Conservation (phyloP, 1,139 yeast genomes). For the Kodamaea sp. region DNA sequence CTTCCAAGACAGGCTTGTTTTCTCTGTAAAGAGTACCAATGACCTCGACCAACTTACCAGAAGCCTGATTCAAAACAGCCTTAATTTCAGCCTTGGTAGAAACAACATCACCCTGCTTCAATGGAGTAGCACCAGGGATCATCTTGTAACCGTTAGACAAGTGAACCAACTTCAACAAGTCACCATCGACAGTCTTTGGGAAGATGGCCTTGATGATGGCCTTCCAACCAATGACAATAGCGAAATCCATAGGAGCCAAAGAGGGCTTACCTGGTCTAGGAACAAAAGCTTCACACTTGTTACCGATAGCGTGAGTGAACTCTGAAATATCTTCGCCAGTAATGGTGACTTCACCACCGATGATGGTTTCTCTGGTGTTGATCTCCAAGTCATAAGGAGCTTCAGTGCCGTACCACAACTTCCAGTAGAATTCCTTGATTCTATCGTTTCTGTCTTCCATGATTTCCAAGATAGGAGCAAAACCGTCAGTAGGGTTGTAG, state of each 20-base stretch:
- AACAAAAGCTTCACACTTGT: slow-evolving; percentile 94
- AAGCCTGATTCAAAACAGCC: slow-evolving; percentile 86
- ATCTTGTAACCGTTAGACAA: slow-evolving; percentile 92
- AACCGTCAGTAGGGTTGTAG: slow-evolving; percentile 84
- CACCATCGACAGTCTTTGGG: slow-evolving; percentile 97
- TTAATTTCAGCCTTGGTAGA: slow-evolving; percentile 80
- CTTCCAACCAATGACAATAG: slow-evolving; percentile 98
- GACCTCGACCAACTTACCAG: slow-evolving; percentile 96
- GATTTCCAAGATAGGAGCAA: slow-evolving; percentile 89
- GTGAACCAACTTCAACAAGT: slow-evolving; percentile 89
- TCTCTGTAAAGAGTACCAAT: slow-evolving; percentile 84
- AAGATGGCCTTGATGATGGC: slow-evolving; percentile 95
- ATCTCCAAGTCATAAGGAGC: slow-evolving; percentile 60
- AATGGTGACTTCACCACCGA: slow-evolving; percentile 71
- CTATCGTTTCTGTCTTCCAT: slow-evolving; percentile 90
- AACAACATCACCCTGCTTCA: slow-evolving; percentile 86
- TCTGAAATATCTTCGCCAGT: slow-evolving; percentile 81
- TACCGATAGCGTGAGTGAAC: slow-evolving; percentile 96
- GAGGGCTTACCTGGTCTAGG: slow-evolving; percentile 81
- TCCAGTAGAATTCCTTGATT: slow-evolving; percentile 97
- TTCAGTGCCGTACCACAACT: slow-evolving; percentile 84
- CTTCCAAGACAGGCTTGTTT: slow-evolving; percentile 85
- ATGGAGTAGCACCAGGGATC: slow-evolving; percentile 89
- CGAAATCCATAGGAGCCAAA: slow-evolving; percentile 98
- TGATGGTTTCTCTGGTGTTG: slow-evolving; percentile 67